phyloP scores from a whole-genome alignment of 305 asterid species.

The Nicotiana rustica region DNA sequence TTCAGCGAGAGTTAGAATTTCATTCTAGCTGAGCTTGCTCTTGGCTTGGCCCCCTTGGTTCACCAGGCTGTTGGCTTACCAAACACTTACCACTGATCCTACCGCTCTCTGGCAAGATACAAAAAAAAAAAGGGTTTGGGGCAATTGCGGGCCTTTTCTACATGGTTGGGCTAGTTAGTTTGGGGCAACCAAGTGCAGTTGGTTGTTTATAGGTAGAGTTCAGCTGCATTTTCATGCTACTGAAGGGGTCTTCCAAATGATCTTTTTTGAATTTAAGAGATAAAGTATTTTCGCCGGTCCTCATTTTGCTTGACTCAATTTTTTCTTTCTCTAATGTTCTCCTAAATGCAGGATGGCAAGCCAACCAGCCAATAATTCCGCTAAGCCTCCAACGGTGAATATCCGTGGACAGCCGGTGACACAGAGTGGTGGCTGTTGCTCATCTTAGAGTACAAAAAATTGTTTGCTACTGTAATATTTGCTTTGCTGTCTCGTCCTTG shows the following conservation, averaged over 20 bases:
- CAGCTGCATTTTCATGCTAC: neutral
- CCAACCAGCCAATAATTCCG: slow-evolving; percentile 47
- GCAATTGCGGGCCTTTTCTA: neutral
- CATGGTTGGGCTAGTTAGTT: neutral
- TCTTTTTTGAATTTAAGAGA: neutral
- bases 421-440: slow-evolving; percentile 51
- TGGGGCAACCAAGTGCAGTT: neutral
- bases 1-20: neutral
- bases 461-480: slow-evolving; percentile 25
- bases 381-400: slow-evolving; percentile 54
- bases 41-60: neutral
- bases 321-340: neutral
- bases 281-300: neutral
- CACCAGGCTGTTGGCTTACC: neutral
- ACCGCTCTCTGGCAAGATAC: neutral
- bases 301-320: neutral
- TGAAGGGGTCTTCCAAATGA: neutral
- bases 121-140: too few relatives aligned
- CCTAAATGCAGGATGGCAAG: slow-evolving; percentile 52
- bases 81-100: neutral
- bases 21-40: slow-evolving; percentile 16
- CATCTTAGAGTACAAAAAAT: slow-evolving; percentile 32
- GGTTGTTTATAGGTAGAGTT: neutral
- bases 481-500: neutral
- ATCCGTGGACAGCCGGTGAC: slow-evolving; percentile 56